Evolutionary conservation across 2,329 filamentous ascomycete species (phyloP).

Genomic region (Ophiosphaerella narmari): DNA sequence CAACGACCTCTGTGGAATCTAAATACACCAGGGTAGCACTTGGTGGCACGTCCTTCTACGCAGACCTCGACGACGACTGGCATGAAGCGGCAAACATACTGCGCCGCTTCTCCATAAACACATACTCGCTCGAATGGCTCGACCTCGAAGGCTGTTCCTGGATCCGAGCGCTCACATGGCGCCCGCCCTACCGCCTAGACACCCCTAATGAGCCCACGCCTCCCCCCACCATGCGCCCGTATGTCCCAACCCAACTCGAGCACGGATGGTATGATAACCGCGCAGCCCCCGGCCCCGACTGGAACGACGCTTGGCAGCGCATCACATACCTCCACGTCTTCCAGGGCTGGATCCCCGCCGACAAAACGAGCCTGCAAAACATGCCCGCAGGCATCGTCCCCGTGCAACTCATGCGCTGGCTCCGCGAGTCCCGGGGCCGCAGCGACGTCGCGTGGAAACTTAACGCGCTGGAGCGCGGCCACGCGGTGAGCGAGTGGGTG

Average conservation of each 20-base stretch:
- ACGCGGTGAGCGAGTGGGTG: slow-evolving; percentile 42
- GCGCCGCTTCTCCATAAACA: slow-evolving; percentile 58
- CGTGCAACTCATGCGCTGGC: slow-evolving; percentile 41
- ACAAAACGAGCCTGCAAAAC: slow-evolving; percentile 31
- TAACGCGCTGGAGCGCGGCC: slow-evolving; percentile 21
- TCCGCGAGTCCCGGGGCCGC: slow-evolving; percentile 38
- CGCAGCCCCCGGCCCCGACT: slow-evolving; percentile 36
- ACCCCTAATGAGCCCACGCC: neutral
- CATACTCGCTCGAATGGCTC: slow-evolving; percentile 65
- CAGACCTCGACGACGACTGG: slow-evolving; percentile 59
- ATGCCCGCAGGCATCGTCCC: slow-evolving; percentile 44
- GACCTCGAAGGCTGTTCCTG: slow-evolving; percentile 66
- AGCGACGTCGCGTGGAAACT: slow-evolving; percentile 22
- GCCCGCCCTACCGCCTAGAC: neutral
- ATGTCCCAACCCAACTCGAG: slow-evolving; percentile 2
- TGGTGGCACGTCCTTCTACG: slow-evolving; percentile 59
- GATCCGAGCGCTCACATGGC: slow-evolving; percentile 58
- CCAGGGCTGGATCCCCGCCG: slow-evolving; percentile 52
- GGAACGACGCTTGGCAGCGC: slow-evolving; percentile 51
- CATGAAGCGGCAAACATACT: slow-evolving; percentile 61
- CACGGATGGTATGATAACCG: slow-evolving; percentile 1
- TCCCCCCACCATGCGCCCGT: neutral
- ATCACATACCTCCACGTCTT: slow-evolving; percentile 48
- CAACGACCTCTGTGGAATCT: slow-evolving; percentile 51
- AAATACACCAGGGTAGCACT: slow-evolving; percentile 52